Evolutionary conservation across 495 filamentous ascomycete genomes (phyloP).

Genomic region (Aspergillus incahuasiensis): DNA sequence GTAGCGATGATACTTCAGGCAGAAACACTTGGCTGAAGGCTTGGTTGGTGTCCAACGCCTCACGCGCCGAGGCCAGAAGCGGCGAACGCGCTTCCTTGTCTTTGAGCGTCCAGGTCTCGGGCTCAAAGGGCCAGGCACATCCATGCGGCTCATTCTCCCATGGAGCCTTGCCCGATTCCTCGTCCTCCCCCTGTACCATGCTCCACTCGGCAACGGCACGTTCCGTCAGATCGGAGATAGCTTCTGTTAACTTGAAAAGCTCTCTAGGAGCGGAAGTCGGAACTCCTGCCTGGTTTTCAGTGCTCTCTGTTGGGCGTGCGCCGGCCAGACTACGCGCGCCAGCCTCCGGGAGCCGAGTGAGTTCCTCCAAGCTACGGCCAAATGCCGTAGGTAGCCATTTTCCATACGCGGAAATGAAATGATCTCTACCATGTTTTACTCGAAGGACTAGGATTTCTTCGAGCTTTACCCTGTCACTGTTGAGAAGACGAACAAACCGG

Average conservation of each 20-base stretch:
- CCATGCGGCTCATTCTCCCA: conserved; percentile 53
- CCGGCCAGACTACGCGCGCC: conserved; percentile 52
- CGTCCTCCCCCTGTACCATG: conserved; percentile 59
- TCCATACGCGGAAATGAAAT: conserved; percentile 79
- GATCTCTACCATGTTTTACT: conserved; percentile 77
- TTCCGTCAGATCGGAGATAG: conserved; percentile 69
- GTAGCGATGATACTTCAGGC: conserved; percentile 53
- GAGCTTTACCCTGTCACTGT: conserved; percentile 57
- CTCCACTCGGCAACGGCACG: conserved; percentile 75
- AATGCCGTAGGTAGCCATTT: conserved; percentile 80
- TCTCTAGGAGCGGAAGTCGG: conserved; percentile 74
- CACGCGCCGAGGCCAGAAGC: conserved; percentile 45
- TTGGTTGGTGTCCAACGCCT: conserved; percentile 65
- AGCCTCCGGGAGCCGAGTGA: conserved; percentile 78
- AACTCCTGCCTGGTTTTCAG: conserved; percentile 44
- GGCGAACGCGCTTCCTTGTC: conserved; percentile 28
- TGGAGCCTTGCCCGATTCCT: conserved; percentile 36
- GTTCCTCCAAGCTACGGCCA: conserved; percentile 74
- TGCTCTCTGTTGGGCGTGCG: conserved; percentile 19
- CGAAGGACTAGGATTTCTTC: conserved; percentile 91
- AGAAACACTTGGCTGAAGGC: conserved; percentile 54
- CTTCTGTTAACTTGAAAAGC: conserved; percentile 81
- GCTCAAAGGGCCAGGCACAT: conserved; percentile 72
- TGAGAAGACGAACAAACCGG: conserved; percentile 62
- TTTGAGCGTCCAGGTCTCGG: conserved; percentile 44